Base-by-base conservation (phyloP, 2,329 filamentous ascomycete species). In the Chalaropsis ovoidea region DNA sequence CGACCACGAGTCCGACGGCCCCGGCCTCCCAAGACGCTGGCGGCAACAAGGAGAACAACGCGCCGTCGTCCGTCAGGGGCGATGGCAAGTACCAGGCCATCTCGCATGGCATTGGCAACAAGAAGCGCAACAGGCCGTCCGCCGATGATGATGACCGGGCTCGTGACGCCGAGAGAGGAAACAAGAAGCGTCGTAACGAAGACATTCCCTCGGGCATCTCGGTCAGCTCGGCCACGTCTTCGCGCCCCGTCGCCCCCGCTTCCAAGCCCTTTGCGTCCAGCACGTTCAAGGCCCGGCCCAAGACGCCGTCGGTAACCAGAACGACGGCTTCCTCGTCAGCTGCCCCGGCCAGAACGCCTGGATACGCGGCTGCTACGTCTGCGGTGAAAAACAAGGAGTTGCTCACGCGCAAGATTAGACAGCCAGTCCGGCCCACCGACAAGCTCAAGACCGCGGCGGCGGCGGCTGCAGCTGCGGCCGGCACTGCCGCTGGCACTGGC, bases 51-150 rank as follows among this genome's bases (percentile, higher is more conserved):
- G 82, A 84, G 71, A 85, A 85, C 70, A 74, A 77, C 56, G 76
- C 75, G 1, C 80, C 78, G 5, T 69, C 72, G 22, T 69, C 71
- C 3, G 70, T 70, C 27, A 65, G 41, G 42, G 73, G 74, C 56
- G 66, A 67, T 54, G 66, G 58, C 2, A 43, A 77, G 72, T 71
- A 79, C 62, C 70, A 73, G n/a, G 78, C 78, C 47, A 78, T 84
- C 45, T 78, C 82, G 2, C 85, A 87, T 69, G 85, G 85, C 19
- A 81, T 87, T 75, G 74, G 77, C 7, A 86, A 83, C 75, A 87
- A 87, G 78, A 87, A 86, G 75, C 81, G 85, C 31, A 79, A 81
- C 70, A 79, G 84, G n/a, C 79, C 80, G 17, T 80, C 75, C 63
- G 79, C 78, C 61, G 82, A 84, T 52, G 81, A 82, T 65, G 82